Evolutionary conservation across 1,284 basidiomycete species (phyloP).

Genomic region (Naganishia liquefaciens): DNA sequence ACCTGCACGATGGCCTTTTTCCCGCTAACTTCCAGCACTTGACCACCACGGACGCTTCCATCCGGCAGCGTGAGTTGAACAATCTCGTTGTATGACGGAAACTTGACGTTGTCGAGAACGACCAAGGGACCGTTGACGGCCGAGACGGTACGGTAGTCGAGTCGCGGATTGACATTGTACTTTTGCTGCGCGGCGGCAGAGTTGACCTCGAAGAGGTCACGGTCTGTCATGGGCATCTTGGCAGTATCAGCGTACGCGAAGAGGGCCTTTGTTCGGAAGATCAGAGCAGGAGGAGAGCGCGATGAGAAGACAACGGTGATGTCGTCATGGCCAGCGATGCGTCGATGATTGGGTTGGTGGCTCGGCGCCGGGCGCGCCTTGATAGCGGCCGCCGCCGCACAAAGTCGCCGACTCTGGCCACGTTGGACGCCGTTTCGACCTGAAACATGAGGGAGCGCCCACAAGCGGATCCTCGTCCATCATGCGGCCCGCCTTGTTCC

Average conservation of each 20-base stretch:
- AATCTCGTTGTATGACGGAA: conserved; percentile 99
- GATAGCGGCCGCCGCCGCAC: not conserved
- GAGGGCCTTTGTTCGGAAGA: not conserved
- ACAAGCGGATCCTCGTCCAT: not conserved
- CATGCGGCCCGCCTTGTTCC: not conserved
- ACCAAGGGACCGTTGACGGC: conserved; percentile 96
- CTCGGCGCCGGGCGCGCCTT: not conserved
- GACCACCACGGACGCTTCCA: conserved; percentile 90
- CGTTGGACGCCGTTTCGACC: not conserved
- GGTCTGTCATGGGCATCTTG: conserved; percentile 55
- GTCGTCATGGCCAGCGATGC: conserved; percentile 23
- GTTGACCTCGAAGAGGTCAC: conserved; percentile 77
- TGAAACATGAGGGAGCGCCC: conserved; percentile 1
- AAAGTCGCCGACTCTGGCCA: not conserved
- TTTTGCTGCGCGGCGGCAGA: conserved; percentile 81
- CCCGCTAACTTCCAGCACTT: conserved; percentile 96
- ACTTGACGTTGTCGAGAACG: conserved; percentile 99
- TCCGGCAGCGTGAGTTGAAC: conserved; percentile 95
- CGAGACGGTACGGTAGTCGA: conserved; percentile 90
- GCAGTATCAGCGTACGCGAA: not conserved
- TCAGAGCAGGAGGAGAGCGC: not conserved
- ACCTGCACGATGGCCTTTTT: conserved; percentile 99
- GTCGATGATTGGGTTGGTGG: conserved; percentile 4
- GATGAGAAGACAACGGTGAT: conserved; percentile 5
- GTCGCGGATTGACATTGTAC: conserved; percentile 62